These are phyloP conservation scores for Dendrobium catenatum DNA, from an alignment of 106 monocot genomes.

Conservation along the genomic window DNA sequence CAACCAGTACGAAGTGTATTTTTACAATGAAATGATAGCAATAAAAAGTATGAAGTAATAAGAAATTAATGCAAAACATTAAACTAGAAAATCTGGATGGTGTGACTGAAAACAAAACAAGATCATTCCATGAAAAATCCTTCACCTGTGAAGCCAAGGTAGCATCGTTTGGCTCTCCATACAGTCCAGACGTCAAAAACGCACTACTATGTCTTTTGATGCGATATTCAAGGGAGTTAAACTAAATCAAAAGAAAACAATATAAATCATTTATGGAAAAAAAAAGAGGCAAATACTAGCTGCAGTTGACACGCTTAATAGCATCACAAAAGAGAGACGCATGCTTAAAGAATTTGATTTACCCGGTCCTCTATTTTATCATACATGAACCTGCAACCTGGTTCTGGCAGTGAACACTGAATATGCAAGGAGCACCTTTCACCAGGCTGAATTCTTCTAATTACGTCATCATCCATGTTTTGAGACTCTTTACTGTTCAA, in stretches of 20 bases:
- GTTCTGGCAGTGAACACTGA: conserved; percentile 44
- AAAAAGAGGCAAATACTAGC: neutral
- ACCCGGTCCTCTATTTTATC: conserved; percentile 83
- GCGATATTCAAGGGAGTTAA: conserved; percentile 72
- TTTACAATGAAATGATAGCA: neutral
- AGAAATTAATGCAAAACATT: neutral
- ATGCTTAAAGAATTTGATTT: neutral
- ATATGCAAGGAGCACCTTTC: conserved; percentile 69
- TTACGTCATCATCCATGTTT: conserved; percentile 58
- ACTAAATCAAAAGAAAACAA: conserved; percentile 29
- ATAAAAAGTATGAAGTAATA: neutral
- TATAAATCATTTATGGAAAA: conserved; percentile 1
- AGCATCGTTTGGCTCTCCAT: conserved; percentile 79
- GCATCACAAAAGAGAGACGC: neutral
- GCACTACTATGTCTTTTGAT: conserved; percentile 44
- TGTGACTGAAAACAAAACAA: neutral
- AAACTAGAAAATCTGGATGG: neutral
- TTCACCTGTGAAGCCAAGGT: conserved; percentile 87
- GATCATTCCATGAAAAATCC: neutral
- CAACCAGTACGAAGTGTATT: neutral
- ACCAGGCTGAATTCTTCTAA: conserved; percentile 64
- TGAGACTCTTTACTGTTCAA: conserved; percentile 24
- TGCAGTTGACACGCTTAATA: neutral
- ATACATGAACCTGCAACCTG: conserved; percentile 81
- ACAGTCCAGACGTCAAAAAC: conserved; percentile 41